These are phyloP conservation scores for Arthrinium puccinioides DNA, from an alignment of 2,329 filamentous ascomycete species.

Conservation along the genomic window DNA sequence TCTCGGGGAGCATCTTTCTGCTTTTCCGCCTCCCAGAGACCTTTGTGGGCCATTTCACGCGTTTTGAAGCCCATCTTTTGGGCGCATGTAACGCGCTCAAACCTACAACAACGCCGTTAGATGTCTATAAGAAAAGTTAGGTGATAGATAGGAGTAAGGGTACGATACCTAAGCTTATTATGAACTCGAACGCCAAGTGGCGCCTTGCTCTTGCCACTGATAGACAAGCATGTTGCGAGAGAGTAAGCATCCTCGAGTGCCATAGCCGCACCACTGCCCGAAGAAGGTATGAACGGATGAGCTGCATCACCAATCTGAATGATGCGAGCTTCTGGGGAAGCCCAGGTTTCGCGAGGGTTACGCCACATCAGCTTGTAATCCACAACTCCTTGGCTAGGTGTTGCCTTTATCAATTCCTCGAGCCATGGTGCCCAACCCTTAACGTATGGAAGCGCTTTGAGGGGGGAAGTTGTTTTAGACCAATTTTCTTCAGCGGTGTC, in stretches of 20 bases:
- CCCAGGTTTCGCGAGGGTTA: slow-evolving; percentile 23
- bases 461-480: slow-evolving; percentile 4
- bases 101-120: slow-evolving; percentile 3
- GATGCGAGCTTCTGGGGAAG: slow-evolving; percentile 20
- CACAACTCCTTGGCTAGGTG: slow-evolving; percentile 26
- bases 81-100: slow-evolving; percentile 3
- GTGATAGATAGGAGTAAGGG: background rate
- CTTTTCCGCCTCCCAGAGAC: slow-evolving; percentile 3
- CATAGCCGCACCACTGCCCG: slow-evolving; percentile 26
- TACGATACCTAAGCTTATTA: slow-evolving; percentile 17
- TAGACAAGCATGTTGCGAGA: slow-evolving; percentile 21
- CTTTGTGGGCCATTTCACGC: slow-evolving; percentile 7
- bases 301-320: slow-evolving; percentile 27
- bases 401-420: slow-evolving; percentile 10
- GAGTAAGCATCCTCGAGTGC: slow-evolving; percentile 28
- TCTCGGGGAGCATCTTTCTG: slow-evolving; percentile 3
- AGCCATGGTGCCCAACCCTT: slow-evolving; percentile 6
- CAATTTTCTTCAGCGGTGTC: background rate
- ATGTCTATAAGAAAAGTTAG: slow-evolving; percentile 1
- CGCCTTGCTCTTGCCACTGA: slow-evolving; percentile 16
- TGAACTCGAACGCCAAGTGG: slow-evolving; percentile 18
- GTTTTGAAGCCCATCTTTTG: slow-evolving; percentile 5
- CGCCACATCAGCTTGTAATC: slow-evolving; percentile 29
- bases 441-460: slow-evolving; percentile 6
- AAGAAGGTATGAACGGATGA: slow-evolving; percentile 26